phyloP scores from a whole-genome alignment of 495 filamentous ascomycete species.

The Xylaria palmicola region DNA sequence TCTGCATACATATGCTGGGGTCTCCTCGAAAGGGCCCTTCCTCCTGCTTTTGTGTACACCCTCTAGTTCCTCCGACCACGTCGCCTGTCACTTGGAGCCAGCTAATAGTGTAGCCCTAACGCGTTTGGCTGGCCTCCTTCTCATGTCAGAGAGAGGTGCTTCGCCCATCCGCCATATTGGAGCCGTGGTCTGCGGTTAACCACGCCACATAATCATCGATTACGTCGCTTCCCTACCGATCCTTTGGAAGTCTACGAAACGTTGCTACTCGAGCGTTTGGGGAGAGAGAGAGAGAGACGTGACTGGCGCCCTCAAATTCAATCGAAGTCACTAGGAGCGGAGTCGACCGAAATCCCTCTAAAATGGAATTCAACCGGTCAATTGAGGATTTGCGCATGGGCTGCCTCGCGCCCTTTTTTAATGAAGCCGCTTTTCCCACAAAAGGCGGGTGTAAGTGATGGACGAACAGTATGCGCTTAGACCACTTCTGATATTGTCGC shows the following conservation, averaged over 20 bases:
- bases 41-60: constrained; percentile 9
- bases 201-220: not conserved
- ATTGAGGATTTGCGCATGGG: constrained; percentile 15
- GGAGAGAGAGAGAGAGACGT: not conserved
- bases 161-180: constrained; percentile 6
- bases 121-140: not conserved
- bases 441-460: constrained; percentile 43
- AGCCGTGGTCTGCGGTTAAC: constrained; percentile 6
- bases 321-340: not conserved
- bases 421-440: constrained; percentile 27
- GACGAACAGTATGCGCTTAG: not conserved
- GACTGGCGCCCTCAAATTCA: not conserved
- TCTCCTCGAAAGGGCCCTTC: constrained; percentile 11
- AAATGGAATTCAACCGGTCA: constrained; percentile 31
- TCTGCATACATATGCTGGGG: constrained; percentile 9
- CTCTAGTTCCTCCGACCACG: not conserved
- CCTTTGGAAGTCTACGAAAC: not conserved
- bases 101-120: not conserved
- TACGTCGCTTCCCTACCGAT: constrained; percentile 2
- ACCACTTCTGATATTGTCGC: constrained; percentile 17
- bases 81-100: not conserved
- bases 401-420: constrained; percentile 40
- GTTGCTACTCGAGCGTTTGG: not conserved
- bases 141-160: constrained; percentile 1
- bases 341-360: constrained; percentile 1